Evolutionary conservation across 345 rosid species (phyloP), one percentile per base, ranked within the genome.

Genomic region (Bruguiera parviflora): DNA sequence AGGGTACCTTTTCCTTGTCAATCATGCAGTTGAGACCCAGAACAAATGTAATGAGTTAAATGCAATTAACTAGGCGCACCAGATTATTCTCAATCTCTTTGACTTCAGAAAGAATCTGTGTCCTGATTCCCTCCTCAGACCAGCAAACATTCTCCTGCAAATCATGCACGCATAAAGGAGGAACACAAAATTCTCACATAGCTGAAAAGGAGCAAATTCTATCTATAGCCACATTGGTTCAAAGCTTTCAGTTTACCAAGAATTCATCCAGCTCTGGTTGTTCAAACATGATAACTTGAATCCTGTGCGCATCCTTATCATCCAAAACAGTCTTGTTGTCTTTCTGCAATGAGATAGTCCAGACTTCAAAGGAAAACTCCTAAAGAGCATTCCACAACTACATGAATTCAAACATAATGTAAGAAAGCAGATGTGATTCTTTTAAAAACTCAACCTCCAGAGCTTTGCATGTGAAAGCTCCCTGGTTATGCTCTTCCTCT

Each of bases 251-350:
- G 51, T 20, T 66, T 86, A 93, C 97, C 97, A 70, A 67, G 35
- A 78, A 84, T 21, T 43, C 47, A 65, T 71, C 78, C 65, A 81
- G 71, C 85, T 88, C 91, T 0, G 90, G 97, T 33, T 80, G 78
- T 76, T 93, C 97, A 25, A 89, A 86, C 37, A 75, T 75, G 58
- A 89, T 71, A 57, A 73, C 49, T 53, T 80, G 78, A 57, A 71
- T 62, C 58, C 71, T 62, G 6, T 51, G 24, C 37, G 25, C 56
- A 47, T 49, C 64, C 69, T 78, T 74, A 19, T 77, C 79, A 77
- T 70, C 82, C 55, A n/a, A 64, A 29, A 58, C 68, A 57, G 65
- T 67, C 72, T 69, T 74, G 16, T 59, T 58, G 64, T 73, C 80
- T 63, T 80, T 79, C 96, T 83, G 84, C 82, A 70, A 67, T 69